Evolutionary conservation across 495 filamentous ascomycete genomes (phyloP), one percentile per base, ranked within the genome.

Genomic region (Pseudomonodictys pantanalensis): DNA sequence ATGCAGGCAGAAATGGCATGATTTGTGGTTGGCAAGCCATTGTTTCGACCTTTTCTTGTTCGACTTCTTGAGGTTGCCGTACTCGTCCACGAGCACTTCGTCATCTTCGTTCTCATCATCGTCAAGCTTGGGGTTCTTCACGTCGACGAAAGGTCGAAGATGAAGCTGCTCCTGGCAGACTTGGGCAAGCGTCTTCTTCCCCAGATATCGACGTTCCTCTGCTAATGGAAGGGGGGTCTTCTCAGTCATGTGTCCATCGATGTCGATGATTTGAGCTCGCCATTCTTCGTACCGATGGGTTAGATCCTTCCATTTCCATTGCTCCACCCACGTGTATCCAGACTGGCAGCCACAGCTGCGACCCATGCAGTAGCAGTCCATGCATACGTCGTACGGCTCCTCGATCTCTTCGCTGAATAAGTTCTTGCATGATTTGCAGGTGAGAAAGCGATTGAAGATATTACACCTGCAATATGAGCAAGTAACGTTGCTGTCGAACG

Each of bases 381-480:
- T 90, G 69, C 93, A 98, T 11, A 98, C 81, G 67, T 98, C 93
- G 68, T 97, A 98, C 0, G 86, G 74, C 17, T 74, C 74, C 9
- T 73, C 71, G 1, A 54, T 64, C 17, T 72, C 68, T n/a, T 78
- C 70, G 38, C 64, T 66, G 24, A 79, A 69, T 15, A 78, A 75
- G 30, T 73, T 60, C 26, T 86, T 78, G 68, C 93, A 97, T 33
- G 80, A 80, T 32, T 87, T 85, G 72, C 93, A 98, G 3, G 91
- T 95, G 29, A 98, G 75, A 67, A 97, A 98, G 6, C 92, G 85
- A 71, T 98, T 98, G 78, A 97, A 97, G 46, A 98, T 93, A 65
- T 97, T 97, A 53, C 90, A 89, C 17, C 93, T 80, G 71, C 93
- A 98, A 71, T 95, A 98, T 9, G 92, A 91, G 72, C 93, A 98